These are phyloP conservation scores for Astragalus membranaceus DNA, from an alignment of 306 rosid genomes.

Conservation along the genomic window DNA sequence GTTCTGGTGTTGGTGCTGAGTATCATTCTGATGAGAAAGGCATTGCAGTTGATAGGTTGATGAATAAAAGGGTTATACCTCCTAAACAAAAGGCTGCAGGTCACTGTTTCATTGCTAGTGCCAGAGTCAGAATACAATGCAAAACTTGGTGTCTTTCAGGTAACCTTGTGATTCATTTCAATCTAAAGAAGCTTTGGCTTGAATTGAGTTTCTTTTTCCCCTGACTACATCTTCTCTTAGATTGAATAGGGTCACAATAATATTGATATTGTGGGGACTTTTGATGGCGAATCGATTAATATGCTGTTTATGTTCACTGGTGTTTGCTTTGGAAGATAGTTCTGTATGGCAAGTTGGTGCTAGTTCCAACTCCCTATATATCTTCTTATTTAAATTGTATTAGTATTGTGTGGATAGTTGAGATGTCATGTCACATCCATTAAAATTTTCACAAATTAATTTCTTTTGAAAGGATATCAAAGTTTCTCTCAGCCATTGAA, in stretches of 20 bases:
- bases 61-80: conserved; percentile 37
- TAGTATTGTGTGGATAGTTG: background rate
- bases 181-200: background rate
- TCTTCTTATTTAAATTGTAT: background rate
- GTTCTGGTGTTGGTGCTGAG: conserved; percentile 35
- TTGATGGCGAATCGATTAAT: background rate
- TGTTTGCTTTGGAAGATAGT: background rate
- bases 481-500: background rate
- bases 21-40: conserved; percentile 21
- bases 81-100: conserved; percentile 47
- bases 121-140: conserved; percentile 88
- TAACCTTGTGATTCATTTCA: conserved; percentile 23
- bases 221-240: background rate
- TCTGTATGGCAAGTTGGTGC: background rate
- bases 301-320: background rate
- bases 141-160: conserved; percentile 95
- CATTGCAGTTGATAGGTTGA: conserved; percentile 15
- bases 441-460: background rate
- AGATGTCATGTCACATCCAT: background rate
- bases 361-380: background rate
- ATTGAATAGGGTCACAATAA: background rate
- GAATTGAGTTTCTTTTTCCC: background rate
- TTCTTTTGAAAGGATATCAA: background rate
- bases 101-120: conserved; percentile 47
- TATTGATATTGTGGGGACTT: background rate